phyloP scores from a whole-genome alignment of 106 monocot species.

The Phalaenopsis equestris region DNA sequence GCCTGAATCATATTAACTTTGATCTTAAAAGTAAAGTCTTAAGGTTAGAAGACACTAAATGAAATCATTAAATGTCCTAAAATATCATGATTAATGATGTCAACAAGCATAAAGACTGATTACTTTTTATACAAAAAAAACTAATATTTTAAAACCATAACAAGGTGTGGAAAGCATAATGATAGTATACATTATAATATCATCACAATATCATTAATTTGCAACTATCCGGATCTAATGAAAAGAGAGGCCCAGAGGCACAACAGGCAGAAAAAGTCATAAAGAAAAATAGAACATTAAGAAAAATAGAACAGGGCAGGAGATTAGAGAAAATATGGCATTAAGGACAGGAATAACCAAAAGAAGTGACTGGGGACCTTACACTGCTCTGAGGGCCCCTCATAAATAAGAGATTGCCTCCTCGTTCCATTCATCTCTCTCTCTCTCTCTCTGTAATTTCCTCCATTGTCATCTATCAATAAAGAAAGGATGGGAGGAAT shows the following conservation, averaged over 20 bases:
- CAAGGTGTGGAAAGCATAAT: no score
- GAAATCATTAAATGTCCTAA: no score
- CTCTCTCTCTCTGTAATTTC: background rate
- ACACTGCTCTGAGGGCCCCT: background rate
- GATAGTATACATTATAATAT: no score
- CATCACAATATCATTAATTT: no score
- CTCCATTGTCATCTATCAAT: background rate
- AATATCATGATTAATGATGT: no score
- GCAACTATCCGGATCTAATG: background rate
- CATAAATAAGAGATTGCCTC: conserved; percentile 2
- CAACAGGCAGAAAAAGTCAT: background rate
- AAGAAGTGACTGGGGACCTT: background rate
- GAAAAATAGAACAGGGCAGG: background rate
- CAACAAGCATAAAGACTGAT: no score
- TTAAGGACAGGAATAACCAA: conserved; percentile 3
- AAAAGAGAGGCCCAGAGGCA: background rate
- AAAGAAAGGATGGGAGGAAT: conserved; percentile 12
- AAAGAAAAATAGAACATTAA: background rate
- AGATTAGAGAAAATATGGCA: background rate
- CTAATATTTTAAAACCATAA: background rate
- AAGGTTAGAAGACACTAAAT: no score
- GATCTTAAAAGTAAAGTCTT: background rate
- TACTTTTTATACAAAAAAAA: no score
- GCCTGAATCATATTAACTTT: background rate
- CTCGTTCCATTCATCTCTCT: conserved; percentile 4